Base-by-base conservation (phyloP, 2,329 filamentous ascomycete species). In the Diaporthe longicolla region DNA sequence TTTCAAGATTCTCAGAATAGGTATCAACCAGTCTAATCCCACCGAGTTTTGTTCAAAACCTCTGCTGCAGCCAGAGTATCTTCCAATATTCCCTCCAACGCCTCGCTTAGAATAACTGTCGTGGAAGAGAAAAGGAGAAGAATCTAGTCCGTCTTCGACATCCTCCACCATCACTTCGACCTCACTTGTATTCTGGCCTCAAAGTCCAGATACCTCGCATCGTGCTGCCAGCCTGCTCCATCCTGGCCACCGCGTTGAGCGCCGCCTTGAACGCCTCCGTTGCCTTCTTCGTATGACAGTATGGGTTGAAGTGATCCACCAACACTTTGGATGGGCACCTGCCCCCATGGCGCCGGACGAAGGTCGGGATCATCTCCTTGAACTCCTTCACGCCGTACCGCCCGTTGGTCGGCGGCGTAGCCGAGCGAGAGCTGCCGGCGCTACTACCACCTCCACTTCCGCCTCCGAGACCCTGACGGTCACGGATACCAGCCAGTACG, bases 271-370 rank as follows among this genome's bases (percentile, higher is more conserved):
- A 98, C 81, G 95, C 93, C 24, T 91, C 89, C 69, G 92, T 93
- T 75, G 94, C 89, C 75, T 90, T 89, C 35, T 88, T 83, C 57
- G 91, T 93, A 29, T 89, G 89, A 80, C 95, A 97, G 79, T 92
- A 93, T 19, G 90, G 90, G 82, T 95, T 94, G 82, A 98, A 98
- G 79, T 98, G 95, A 79, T 97, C 94, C 32, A 98, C 93, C 58
- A 98, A 84, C 87, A 95, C 92, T 84, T 97, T 95, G 55, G 93
- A 95, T 7, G 94, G 92, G 8, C 94, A 94, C 45, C 90, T 89
- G 4, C 95, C 95, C 13, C 94, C 93, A 72, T 97, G 95, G 32
- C 90, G 88, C 58, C 89, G 87, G 77, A 98, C 92, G 78, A 95
- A 98, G 55, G 93, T 90, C 52, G 92, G 91, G 73, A 98, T 97